Conservation (phyloP, 352 stramenopile genomes). For the Phytophthora cryptogea region DNA sequence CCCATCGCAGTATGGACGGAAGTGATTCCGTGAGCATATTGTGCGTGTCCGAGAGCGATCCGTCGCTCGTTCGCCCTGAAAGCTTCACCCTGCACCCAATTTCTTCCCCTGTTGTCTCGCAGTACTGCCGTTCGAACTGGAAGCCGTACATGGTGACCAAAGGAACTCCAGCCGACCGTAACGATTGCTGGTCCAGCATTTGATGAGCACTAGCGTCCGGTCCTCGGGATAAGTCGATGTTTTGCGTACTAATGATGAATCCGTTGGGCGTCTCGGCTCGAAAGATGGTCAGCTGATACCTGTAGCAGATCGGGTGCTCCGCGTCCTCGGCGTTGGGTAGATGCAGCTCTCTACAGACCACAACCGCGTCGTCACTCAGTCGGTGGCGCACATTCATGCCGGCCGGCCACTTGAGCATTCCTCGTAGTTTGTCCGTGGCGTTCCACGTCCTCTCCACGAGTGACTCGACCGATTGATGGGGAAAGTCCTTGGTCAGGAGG, state of each 20-base stretch:
- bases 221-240: slow-evolving; percentile 31
- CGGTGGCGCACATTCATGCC: slow-evolving; percentile 46
- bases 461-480: slow-evolving; percentile 23
- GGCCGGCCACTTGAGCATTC: slow-evolving; percentile 37
- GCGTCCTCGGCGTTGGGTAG: slow-evolving; percentile 36
- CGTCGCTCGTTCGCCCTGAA: slow-evolving; percentile 35
- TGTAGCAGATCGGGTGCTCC: slow-evolving; percentile 32
- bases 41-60: slow-evolving; percentile 35
- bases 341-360: slow-evolving; percentile 35
- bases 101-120: slow-evolving; percentile 9
- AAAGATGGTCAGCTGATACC: slow-evolving; percentile 36
- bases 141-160: slow-evolving; percentile 48
- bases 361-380: slow-evolving; percentile 26
- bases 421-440: slow-evolving; percentile 28
- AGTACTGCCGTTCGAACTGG: slow-evolving; percentile 29
- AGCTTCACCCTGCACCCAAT: slow-evolving; percentile 38
- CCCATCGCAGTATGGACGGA: slow-evolving; percentile 46
- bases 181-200: slow-evolving; percentile 29
- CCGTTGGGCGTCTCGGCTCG: slow-evolving; percentile 21
- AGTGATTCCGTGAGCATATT: slow-evolving; percentile 44
- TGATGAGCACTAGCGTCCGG: slow-evolving; percentile 10
- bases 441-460: slow-evolving; percentile 46
- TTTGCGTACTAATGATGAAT: slow-evolving; percentile 38
- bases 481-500: slow-evolving; percentile 51
- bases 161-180: slow-evolving; percentile 20